phyloP scores from a whole-genome alignment of 441 rosid species.

The Pelargonium fulgidum region DNA sequence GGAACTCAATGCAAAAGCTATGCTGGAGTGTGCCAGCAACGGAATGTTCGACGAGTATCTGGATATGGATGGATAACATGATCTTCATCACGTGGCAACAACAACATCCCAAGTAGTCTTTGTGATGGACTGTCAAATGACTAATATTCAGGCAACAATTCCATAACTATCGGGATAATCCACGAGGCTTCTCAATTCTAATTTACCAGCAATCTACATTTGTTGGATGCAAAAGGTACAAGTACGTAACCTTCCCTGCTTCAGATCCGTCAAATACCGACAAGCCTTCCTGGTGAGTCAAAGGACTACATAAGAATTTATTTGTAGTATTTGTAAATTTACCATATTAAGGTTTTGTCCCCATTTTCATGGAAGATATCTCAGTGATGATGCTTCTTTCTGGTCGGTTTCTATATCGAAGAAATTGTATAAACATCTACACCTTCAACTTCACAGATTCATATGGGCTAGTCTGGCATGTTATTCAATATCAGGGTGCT shows the following conservation, averaged over 20 bases:
- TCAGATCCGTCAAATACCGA: not conserved
- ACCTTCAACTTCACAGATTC: too few relatives aligned
- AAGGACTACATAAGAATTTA: slow-evolving; percentile 26
- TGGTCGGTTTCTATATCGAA: not conserved
- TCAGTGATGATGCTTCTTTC: slow-evolving; percentile 12
- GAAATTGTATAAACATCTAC: too few relatives aligned
- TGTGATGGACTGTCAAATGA: not conserved
- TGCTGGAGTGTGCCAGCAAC: slow-evolving; percentile 60
- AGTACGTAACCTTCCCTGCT: not conserved
- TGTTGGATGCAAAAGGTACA: not conserved
- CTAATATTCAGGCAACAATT: not conserved
- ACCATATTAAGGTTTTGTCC: slow-evolving; percentile 12
- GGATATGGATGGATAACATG: slow-evolving; percentile 37
- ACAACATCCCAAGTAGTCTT: not conserved
- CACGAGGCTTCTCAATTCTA: not conserved
- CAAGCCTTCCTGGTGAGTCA: slow-evolving; percentile 8
- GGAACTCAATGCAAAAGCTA: slow-evolving; percentile 67
- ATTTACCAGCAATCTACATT: not conserved
- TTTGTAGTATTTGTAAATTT: slow-evolving; percentile 28
- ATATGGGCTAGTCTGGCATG: too few relatives aligned
- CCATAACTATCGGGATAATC: not conserved
- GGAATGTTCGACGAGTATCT: slow-evolving; percentile 53
- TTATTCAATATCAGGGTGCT: too few relatives aligned
- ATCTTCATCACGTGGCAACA: slow-evolving; percentile 7
- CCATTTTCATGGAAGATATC: not conserved